Percentiles rank a stretch among this genome's conserved stretches.
These are phyloP conservation scores for Centaurea solstitialis DNA, from an alignment of 129 eudicot genomes.

Conservation along the genomic window DNA sequence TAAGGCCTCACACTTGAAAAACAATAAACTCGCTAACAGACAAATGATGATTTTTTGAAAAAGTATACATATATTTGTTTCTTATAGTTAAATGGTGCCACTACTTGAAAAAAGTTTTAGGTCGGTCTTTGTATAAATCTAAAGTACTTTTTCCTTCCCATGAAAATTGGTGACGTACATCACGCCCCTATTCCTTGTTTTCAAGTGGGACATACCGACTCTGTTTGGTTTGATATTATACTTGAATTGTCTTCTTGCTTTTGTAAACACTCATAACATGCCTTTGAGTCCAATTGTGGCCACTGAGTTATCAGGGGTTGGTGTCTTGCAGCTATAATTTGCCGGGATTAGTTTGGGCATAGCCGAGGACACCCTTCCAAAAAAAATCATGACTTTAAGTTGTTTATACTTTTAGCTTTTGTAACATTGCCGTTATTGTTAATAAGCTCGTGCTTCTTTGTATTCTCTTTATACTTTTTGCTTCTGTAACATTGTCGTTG, in stretches of 20 bases:
- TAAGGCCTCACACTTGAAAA: no score
- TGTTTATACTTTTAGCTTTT: not conserved
- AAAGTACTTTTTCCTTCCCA: not conserved
- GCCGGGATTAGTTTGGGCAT: no score
- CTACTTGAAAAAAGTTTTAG: no score
- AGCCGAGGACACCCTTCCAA: no score
- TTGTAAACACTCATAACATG: not conserved
- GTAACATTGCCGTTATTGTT: not conserved
- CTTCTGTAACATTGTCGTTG: no score
- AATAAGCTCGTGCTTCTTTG: not conserved
- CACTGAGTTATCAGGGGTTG: no score
- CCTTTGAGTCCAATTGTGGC: not conserved
- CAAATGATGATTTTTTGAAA: no score
- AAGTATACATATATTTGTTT: no score
- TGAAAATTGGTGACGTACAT: not conserved
- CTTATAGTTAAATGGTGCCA: no score
- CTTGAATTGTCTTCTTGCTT: not conserved
- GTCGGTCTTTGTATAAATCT: not conserved
- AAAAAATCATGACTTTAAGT: not conserved
- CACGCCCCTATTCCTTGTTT: not conserved
- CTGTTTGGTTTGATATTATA: not conserved
- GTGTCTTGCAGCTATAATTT: no score
- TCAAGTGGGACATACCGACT: not conserved
- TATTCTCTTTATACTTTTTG: conserved; percentile 14
- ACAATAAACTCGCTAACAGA: no score